Base-by-base conservation (phyloP, 176 grass and related monocot species). In the Oryza longistaminata region DNA sequence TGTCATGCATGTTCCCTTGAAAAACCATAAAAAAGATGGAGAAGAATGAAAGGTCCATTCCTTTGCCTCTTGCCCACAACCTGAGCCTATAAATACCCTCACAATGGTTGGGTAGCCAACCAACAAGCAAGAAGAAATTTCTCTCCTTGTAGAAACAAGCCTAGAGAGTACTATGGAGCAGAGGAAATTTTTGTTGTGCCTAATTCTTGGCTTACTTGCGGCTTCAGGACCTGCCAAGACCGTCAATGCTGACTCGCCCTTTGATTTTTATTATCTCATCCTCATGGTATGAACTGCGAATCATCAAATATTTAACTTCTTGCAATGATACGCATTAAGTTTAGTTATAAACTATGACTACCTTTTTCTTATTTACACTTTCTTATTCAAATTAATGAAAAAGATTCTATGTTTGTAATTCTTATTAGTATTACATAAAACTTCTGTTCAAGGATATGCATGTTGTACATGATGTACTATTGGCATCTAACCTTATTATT, bases 211-310 rank as follows among this genome's bases (percentile, higher is more conserved):
- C n/a, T 55, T 86, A 25, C 42, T 86, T 9, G 68, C 37, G 48
- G 69, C 85, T 65, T 49, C 73, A 34, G 27, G 29, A 75, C 27
- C 46, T 75, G 73, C 48, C 73, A 75, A 21, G 31, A 53, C 48
- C 3, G 60, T 77, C 69, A 86, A 66, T 29, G 55, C 55, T 22
- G 80, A 64, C 27, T 34, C 24, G 65, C 15, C 87, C 60, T 85
- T 85, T 68, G 87, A 89, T 85, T 89, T 85, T 76, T 89, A 65
- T 80, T 76, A 85, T 55, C 87, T 89, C 19, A 39, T 85, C 37
- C 82, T 89, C 60, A 75, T 81, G 87, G 87, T 85, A 89, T 70
- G 76, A 61, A 61, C 55, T 60, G 53, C 0, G 21, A 61, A 61
- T 61, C 55, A 61, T 21, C 52, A 55, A 55, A 55, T 55, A 55